Conservation (phyloP, 257 asterid species). For the Eustoma russellianum region DNA sequence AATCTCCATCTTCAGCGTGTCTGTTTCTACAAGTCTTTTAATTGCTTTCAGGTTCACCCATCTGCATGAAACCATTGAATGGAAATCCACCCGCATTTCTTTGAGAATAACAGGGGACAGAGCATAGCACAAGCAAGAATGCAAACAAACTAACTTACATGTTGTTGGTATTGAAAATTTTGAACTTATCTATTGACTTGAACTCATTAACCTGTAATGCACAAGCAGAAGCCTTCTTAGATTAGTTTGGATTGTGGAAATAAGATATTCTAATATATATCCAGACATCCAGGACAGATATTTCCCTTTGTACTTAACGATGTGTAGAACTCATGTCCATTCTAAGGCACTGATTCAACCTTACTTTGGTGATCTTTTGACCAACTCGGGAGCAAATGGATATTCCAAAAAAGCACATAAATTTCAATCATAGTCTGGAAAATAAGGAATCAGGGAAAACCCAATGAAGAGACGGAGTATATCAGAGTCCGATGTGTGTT, state of each 20-base stretch:
- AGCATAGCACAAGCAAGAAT: background rate
- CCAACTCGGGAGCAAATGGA: too few relatives aligned
- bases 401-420: too few relatives aligned
- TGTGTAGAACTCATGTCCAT: too few relatives aligned
- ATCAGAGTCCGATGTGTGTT: background rate
- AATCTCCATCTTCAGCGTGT: slow-evolving; percentile 90
- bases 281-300: background rate
- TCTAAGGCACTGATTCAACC: too few relatives aligned
- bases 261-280: background rate
- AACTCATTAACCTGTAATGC: slow-evolving; percentile 72
- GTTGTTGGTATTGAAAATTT: slow-evolving; percentile 96
- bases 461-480: too few relatives aligned
- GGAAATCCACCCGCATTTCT: slow-evolving; percentile 1
- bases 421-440: too few relatives aligned
- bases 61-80: slow-evolving; percentile 34
- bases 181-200: slow-evolving; percentile 97
- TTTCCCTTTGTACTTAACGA: background rate
- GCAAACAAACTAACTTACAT: slow-evolving; percentile 51
- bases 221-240: slow-evolving; percentile 3
- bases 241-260: background rate
- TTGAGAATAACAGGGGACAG: background rate
- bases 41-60: slow-evolving; percentile 90
- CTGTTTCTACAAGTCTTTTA: slow-evolving; percentile 67
- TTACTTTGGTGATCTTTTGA: too few relatives aligned
- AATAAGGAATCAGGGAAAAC: too few relatives aligned